These are phyloP conservation scores for Davidsoniella neocaledoniae DNA, from an alignment of 2,329 filamentous ascomycete species.

Conservation along the genomic window DNA sequence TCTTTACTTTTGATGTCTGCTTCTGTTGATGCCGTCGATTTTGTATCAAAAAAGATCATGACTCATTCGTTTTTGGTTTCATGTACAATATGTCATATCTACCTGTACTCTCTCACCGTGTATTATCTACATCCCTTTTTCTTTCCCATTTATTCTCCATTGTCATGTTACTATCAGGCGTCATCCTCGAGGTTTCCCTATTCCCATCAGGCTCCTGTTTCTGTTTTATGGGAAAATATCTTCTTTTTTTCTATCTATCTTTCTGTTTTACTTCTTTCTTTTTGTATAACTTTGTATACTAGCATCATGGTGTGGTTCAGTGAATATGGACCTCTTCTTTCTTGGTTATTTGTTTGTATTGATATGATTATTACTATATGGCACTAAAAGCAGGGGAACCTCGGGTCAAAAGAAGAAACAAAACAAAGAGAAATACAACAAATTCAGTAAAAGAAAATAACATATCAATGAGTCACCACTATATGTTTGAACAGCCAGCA, in stretches of 20 bases:
- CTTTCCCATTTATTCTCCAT: too few species aligned
- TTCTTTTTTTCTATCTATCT: background rate
- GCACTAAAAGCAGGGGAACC: too few species aligned
- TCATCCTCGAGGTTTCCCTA: background rate
- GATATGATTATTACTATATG: too few species aligned
- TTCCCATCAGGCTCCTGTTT: background rate
- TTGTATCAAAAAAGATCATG: background rate
- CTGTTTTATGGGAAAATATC: background rate
- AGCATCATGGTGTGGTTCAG: conserved; percentile 3
- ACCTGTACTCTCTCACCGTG: too few species aligned
- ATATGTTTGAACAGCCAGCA: background rate
- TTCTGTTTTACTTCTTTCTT: background rate
- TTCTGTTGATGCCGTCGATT: background rate
- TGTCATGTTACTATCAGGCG: background rate
- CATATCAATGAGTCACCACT: too few species aligned
- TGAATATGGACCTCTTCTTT: background rate
- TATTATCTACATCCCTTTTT: too few species aligned
- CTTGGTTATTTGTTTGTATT: background rate
- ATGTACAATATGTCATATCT: background rate
- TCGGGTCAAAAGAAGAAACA: too few species aligned
- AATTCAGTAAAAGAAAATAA: too few species aligned
- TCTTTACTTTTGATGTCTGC: background rate
- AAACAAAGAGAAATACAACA: too few species aligned
- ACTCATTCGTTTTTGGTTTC: background rate
- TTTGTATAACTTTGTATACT: conserved; percentile 6